Conservation (phyloP, 176 grass and related monocot species). For the Oryza glaberrima region DNA sequence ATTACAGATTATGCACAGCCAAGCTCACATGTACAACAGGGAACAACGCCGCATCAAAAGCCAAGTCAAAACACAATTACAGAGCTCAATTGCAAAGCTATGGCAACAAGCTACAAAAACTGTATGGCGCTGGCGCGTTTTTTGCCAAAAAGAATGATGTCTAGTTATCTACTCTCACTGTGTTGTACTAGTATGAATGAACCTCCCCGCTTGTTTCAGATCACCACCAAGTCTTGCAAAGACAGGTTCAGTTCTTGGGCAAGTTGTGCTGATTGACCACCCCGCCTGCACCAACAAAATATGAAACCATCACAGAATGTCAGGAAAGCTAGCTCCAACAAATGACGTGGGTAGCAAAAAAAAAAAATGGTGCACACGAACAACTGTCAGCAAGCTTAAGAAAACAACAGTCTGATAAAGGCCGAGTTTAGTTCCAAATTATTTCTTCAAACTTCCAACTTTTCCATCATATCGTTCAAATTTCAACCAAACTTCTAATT, state of each 20-base stretch:
- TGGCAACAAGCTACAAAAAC: slow-evolving; percentile 36
- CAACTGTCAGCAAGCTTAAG: not conserved
- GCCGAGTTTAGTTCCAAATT: too few relatives aligned
- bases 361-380: not conserved
- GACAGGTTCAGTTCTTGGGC: slow-evolving; percentile 69
- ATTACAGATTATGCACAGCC: slow-evolving; percentile 55
- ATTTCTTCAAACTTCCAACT: too few relatives aligned
- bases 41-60: slow-evolving; percentile 17
- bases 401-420: not conserved
- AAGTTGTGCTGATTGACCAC: slow-evolving; percentile 61
- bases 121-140: slow-evolving; percentile 10
- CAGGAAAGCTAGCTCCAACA: not conserved
- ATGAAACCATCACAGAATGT: not conserved
- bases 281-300: slow-evolving; percentile 53
- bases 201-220: not conserved
- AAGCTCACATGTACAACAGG: slow-evolving; percentile 51
- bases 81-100: slow-evolving; percentile 26
- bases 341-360: not conserved
- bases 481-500: too few relatives aligned
- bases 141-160: slow-evolving; percentile 49
- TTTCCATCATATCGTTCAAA: too few relatives aligned
- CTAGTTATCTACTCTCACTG: slow-evolving; percentile 43
- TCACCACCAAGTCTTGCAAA: slow-evolving; percentile 71
- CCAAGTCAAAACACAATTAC: slow-evolving; percentile 33
- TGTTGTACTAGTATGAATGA: slow-evolving; percentile 6